These are phyloP conservation scores for Xylaria sp. DNA, from an alignment of 2,329 filamentous ascomycete species.

Conservation along the genomic window DNA sequence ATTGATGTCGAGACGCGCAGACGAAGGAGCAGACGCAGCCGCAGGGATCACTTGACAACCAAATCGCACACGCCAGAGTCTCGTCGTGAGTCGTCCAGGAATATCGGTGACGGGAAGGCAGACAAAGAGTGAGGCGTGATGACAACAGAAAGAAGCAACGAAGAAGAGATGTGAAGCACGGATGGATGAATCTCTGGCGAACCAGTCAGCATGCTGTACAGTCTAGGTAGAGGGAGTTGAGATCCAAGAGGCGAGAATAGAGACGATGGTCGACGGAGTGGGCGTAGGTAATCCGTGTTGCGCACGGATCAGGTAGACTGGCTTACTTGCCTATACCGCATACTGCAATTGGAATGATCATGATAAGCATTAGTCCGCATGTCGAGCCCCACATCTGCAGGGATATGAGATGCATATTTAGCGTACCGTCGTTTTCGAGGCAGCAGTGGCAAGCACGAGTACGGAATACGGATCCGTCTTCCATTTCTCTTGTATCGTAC, in stretches of 20 bases:
- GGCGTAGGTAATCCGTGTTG: background rate
- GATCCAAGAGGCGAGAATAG: background rate
- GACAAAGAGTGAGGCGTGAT: background rate
- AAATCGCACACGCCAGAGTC: background rate
- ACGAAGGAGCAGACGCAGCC: too few species aligned
- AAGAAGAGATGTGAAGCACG: background rate
- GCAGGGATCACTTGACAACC: constrained; percentile 13
- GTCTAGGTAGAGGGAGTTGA: background rate
- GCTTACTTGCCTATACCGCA: background rate
- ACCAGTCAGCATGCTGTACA: background rate
- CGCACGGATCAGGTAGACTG: background rate
- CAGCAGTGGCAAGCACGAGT: too few species aligned
- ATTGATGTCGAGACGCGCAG: constrained; percentile 9
- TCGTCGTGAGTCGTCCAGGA: background rate
- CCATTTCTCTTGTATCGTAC: too few species aligned
- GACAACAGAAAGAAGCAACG: background rate
- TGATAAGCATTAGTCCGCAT: background rate
- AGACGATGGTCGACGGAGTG: background rate
- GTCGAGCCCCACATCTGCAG: background rate
- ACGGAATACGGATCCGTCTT: too few species aligned
- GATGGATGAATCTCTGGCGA: background rate
- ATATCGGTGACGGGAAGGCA: background rate
- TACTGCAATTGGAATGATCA: background rate
- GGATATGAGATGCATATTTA: background rate
- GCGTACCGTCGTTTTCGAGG: too few species aligned